Percentiles rank a stretch among this genome's conserved stretches.
Conservation (phyloP, 257 asterid species). For the Solanum ossicruentum region DNA sequence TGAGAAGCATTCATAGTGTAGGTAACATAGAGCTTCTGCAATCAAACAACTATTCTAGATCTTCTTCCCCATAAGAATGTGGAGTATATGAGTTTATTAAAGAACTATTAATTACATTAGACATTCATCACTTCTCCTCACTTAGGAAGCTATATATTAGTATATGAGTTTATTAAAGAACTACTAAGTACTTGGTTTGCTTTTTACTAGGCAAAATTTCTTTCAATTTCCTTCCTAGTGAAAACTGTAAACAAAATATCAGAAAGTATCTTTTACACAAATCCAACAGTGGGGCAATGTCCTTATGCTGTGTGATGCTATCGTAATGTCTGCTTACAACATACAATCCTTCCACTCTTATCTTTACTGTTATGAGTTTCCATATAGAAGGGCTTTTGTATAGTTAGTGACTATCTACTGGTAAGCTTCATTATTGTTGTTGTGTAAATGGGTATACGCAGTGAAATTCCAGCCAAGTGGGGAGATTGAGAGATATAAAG, state of each 20-base stretch:
- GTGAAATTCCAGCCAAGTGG: too few species aligned
- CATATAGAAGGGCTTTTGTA: background rate
- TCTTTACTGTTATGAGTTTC: background rate
- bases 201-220: background rate
- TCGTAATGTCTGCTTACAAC: background rate
- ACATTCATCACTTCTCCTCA: background rate
- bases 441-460: background rate
- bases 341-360: background rate
- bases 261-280: background rate
- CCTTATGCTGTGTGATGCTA: background rate
- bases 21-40: background rate
- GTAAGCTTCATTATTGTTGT: background rate
- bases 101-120: too few species aligned
- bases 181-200: background rate
- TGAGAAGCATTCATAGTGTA: background rate
- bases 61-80: background rate
- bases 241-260: background rate
- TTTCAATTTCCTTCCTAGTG: background rate
- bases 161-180: background rate
- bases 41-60: background rate
- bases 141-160: background rate
- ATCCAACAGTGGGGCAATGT: background rate
- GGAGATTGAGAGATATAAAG: too few species aligned
- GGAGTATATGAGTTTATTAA: background rate
- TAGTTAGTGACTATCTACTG: background rate